phyloP scores from a whole-genome alignment of 352 stramenopile genomes.

The Globisporangium nodosum region DNA sequence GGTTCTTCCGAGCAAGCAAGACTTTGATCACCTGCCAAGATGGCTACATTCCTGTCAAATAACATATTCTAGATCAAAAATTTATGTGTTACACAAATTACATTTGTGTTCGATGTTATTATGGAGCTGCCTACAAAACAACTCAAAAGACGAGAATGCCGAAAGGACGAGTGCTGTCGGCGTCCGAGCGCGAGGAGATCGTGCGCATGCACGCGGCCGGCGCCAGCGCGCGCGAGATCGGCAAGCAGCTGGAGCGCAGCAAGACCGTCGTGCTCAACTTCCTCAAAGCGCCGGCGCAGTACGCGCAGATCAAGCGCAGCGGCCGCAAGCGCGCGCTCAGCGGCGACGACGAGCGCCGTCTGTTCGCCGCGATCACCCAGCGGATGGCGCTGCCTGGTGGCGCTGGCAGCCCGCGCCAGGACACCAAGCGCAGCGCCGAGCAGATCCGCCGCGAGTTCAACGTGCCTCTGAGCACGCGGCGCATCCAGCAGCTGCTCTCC shows the following conservation, averaged over 20 bases:
- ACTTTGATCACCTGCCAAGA: no score
- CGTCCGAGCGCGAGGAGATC: conserved; percentile 42
- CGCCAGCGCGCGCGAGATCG: conserved; percentile 46
- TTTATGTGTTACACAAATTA: no score
- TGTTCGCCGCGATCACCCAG: conserved; percentile 29
- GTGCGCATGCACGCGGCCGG: conserved; percentile 25
- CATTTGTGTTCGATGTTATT: no score
- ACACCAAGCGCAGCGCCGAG: conserved; percentile 35
- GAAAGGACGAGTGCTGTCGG: conserved; percentile 33
- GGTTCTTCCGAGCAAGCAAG: no score
- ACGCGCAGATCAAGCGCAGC: conserved; percentile 45
- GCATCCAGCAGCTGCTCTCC: conserved; percentile 51
- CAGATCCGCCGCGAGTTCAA: conserved; percentile 42
- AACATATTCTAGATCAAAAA: no score
- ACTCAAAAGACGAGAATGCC: conserved; percentile 19
- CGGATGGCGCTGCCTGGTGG: not conserved
- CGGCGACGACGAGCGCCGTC: conserved; percentile 31
- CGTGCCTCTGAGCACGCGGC: conserved; percentile 44
- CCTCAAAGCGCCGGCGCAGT: conserved; percentile 35
- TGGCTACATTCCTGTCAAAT: no score
- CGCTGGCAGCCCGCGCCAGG: not conserved
- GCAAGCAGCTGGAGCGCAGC: conserved; percentile 35
- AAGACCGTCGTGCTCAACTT: conserved; percentile 63
- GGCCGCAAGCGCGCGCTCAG: conserved; percentile 43
- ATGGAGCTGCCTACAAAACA: no score